Evolutionary conservation across 208 protist species (phyloP).

Genomic region (Willaertia magna): DNA sequence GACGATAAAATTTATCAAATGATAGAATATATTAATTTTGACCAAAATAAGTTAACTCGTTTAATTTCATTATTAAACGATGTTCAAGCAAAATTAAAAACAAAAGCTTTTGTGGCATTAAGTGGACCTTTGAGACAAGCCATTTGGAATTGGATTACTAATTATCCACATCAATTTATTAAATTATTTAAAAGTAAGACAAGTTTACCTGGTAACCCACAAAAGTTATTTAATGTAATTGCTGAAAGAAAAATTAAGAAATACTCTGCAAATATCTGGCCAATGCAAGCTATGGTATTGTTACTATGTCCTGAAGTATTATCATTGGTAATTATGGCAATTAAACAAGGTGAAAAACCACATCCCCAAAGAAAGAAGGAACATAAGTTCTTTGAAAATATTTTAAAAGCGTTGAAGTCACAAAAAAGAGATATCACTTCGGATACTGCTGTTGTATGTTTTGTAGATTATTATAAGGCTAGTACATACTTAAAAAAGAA

Average conservation of each 20-base stretch:
- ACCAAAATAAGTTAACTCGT: not conserved
- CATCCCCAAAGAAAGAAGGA: not conserved
- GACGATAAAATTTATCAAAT: not conserved
- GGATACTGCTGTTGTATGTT: not conserved
- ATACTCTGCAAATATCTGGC: not conserved
- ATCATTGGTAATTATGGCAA: not conserved
- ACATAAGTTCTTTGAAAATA: not conserved
- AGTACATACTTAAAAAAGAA: not conserved
- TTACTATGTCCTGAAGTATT: not conserved
- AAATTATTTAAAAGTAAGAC: not conserved
- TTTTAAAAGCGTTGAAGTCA: not conserved
- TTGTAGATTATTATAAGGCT: slow-evolving; percentile 5
- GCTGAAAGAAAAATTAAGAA: not conserved
- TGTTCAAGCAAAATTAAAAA: not conserved
- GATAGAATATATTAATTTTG: slow-evolving; percentile 3
- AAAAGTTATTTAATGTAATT: not conserved
- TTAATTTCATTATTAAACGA: not conserved
- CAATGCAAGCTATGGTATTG: not conserved
- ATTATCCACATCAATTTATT: slow-evolving; percentile 1
- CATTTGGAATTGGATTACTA: slow-evolving; percentile 6
- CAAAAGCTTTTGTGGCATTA: not conserved
- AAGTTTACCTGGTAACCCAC: not conserved
- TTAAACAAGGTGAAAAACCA: not conserved
- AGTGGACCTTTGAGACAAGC: not conserved
- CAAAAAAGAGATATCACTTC: not conserved